A percentile compares a stretch with the other conserved stretches of the same genome.
phyloP scores from a whole-genome alignment of 805 yeast species.

The Candida bentonensis region DNA sequence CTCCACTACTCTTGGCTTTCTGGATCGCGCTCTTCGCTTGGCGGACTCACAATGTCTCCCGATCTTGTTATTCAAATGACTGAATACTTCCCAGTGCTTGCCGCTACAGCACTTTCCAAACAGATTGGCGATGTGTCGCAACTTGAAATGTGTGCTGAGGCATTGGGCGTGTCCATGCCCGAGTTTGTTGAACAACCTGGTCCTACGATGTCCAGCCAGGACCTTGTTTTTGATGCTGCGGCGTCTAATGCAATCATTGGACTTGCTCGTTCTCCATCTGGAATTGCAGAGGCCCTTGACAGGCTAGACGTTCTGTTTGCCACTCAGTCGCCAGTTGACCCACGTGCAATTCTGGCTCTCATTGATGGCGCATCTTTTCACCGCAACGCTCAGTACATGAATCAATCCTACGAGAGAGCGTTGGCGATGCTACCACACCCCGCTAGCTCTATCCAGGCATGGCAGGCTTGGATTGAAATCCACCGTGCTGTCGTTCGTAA shows the following conservation, averaged over 20 bases:
- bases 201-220: not conserved
- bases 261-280: conserved; percentile 7
- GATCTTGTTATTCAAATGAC: not conserved
- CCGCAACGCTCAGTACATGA: conserved; percentile 3
- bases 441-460: conserved; percentile 7
- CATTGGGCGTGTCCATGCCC: not conserved
- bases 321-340: conserved; percentile 5
- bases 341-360: conserved; percentile 10
- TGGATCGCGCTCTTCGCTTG: not conserved
- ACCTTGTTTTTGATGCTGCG: conserved; percentile 2
- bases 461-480: conserved; percentile 17
- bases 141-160: not conserved
- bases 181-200: not conserved
- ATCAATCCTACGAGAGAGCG: conserved; percentile 6
- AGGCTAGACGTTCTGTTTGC: conserved; percentile 8
- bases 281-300: conserved; percentile 7
- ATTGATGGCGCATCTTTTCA: conserved; percentile 9
- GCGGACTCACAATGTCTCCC: not conserved
- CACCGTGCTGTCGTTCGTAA: conserved; percentile 16
- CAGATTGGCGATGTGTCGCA: not conserved
- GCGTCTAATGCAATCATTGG: conserved; percentile 10
- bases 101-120: not conserved
- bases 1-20: not conserved
- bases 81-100: not conserved
- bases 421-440: conserved; percentile 11